Evolutionary conservation across 2,329 filamentous ascomycete genomes (phyloP), one percentile per base, ranked within the genome.

Genomic region (Epichloe aotearoae): DNA sequence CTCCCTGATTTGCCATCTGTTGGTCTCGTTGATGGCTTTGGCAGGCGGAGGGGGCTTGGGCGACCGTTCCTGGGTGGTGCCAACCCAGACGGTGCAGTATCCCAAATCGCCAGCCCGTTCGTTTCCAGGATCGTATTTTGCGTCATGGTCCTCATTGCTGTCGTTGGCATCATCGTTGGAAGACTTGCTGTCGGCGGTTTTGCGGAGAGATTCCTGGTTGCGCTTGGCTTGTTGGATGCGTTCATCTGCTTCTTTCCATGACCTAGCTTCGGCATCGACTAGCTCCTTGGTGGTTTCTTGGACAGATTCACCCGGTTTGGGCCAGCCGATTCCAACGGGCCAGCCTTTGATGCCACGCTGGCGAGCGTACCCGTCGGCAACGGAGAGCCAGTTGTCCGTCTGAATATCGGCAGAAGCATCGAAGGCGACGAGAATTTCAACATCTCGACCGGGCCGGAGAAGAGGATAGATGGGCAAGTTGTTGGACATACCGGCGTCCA

Each of bases 401-500:
- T 85, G 88, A 53, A 95, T 87, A 59, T 98, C 93, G 19, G 90
- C 90, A 1, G 88, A 95, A 3, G 89, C 89, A 64, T 98, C 93
- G 64, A 98, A 98, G 3, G 90, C 88, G 44, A 98, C 79, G 44
- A 97, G 73, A 42, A 98, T 77, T 59, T 98, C 93, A 5, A 98
- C 84, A 51, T 95, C 79, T 37, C 93, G 79, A 2, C 90, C 91
- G 0, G 88, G 88, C 11, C 93, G 82, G 17, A 98, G 80, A 3
- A 97, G 76, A 0, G 93, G 93, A 64, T 98, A 98, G 41, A 97
- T 90, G 2, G 93, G 93, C 8, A 98, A 74, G 62, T 98, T 98
- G 64, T 98, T 97, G 56, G 87, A 94, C 93, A 98, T 98, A 47
- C 93, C 93, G 2, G 93, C 90, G 65, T 98, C 93, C 90, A 96